Conservation (phyloP, 129 eudicot species). For the Arctium minus region DNA sequence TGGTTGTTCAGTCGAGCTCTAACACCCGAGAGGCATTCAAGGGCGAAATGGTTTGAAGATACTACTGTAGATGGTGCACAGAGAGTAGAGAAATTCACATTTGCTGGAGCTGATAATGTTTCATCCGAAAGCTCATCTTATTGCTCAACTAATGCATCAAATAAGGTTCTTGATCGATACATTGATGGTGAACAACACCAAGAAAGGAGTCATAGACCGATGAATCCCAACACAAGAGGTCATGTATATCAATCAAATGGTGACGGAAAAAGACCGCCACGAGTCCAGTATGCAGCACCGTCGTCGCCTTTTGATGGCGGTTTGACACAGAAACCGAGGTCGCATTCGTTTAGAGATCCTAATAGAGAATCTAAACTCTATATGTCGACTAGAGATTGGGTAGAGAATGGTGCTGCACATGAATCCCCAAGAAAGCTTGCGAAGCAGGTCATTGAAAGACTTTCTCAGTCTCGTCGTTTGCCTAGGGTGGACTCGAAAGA, state of each 20-base stretch:
- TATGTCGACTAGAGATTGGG: slow-evolving; percentile 52
- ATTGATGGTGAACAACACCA: slow-evolving; percentile 90
- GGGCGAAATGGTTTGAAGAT: slow-evolving; percentile 39
- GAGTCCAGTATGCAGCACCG: slow-evolving; percentile 49
- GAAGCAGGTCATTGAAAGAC: slow-evolving; percentile 83
- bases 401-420: slow-evolving; percentile 48
- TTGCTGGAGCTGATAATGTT: slow-evolving; percentile 33
- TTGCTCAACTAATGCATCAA: slow-evolving; percentile 73
- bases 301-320: slow-evolving; percentile 40
- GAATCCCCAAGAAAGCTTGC: slow-evolving; percentile 82
- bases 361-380: slow-evolving; percentile 41
- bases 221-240: slow-evolving; percentile 28
- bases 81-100: slow-evolving; percentile 25
- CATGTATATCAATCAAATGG: slow-evolving; percentile 34
- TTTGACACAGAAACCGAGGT: slow-evolving; percentile 57
- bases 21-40: slow-evolving; percentile 74
- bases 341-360: slow-evolving; percentile 71
- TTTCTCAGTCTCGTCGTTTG: slow-evolving; percentile 61
- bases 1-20: slow-evolving; percentile 51
- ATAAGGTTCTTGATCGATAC: slow-evolving; percentile 78
- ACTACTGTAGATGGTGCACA: slow-evolving; percentile 28
- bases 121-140: slow-evolving; percentile 61
- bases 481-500: slow-evolving; percentile 45
- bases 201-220: slow-evolving; percentile 36
- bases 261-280: slow-evolving; percentile 56